Conservation (phyloP, 257 asterid species). For the Fraxinus quadrangulata region DNA sequence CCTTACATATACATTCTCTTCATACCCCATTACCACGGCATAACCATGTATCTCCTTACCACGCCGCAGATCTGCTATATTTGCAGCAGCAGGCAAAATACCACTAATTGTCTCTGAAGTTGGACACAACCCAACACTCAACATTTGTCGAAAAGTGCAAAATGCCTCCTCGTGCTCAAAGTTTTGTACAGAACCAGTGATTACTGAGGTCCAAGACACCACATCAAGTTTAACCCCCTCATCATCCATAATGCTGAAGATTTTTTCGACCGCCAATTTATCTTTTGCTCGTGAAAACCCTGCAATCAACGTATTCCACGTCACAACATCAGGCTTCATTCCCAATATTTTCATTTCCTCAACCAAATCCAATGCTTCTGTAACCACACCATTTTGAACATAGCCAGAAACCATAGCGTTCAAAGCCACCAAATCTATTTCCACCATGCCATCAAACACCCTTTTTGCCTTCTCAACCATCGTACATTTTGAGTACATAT, state of each 20-base stretch:
- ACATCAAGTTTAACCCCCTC: constrained; percentile 62
- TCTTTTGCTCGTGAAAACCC: constrained; percentile 69
- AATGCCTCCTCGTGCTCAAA: constrained; percentile 47
- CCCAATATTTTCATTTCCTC: constrained; percentile 47
- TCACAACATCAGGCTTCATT: constrained; percentile 52
- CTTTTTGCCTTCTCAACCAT: constrained; percentile 45
- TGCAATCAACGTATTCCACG: constrained; percentile 66
- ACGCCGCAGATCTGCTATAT: constrained; percentile 46
- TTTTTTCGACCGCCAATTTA: constrained; percentile 34
- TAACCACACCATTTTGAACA: constrained; percentile 39
- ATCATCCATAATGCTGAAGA: constrained; percentile 40
- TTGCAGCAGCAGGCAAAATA: constrained; percentile 65
- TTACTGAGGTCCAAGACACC: constrained; percentile 69
- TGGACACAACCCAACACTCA: constrained; percentile 48
- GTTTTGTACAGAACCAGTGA: constrained; percentile 71
- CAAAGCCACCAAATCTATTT: constrained; percentile 53
- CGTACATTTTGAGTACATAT: constrained; percentile 66
- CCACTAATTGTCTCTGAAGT: constrained; percentile 60
- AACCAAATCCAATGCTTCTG: constrained; percentile 45
- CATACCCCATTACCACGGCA: constrained; percentile 48
- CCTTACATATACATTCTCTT: constrained; percentile 52
- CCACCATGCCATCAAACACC: constrained; percentile 52
- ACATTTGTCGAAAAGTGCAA: constrained; percentile 44
- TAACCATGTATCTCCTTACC: constrained; percentile 75
- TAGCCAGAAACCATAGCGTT: constrained; percentile 71